These are phyloP conservation scores for Fomitopsis schrenkii DNA, from an alignment of 1,284 basidiomycete species.

Conservation along the genomic window DNA sequence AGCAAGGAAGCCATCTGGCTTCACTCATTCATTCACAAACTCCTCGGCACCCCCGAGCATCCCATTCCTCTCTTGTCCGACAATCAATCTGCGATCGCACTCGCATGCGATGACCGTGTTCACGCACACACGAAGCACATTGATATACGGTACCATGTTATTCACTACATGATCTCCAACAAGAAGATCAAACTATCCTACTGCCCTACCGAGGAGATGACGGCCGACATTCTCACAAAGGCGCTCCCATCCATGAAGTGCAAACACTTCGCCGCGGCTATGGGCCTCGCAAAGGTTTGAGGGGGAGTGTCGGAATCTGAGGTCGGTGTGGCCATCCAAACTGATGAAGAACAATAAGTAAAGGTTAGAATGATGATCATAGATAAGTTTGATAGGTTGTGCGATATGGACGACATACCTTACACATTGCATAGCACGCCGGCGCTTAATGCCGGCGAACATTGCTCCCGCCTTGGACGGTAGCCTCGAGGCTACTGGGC, in stretches of 20 bases:
- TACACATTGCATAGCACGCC: not conserved
- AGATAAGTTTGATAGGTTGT: not conserved
- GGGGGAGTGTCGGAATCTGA: too few species aligned
- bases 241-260: constrained; percentile 8
- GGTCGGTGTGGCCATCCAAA: too few species aligned
- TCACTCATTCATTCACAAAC: constrained; percentile 12
- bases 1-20: constrained; percentile 23
- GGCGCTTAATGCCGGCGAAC: not conserved
- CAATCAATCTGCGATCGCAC: constrained; percentile 26
- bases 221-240: constrained; percentile 29
- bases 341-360: too few species aligned
- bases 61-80: constrained; percentile 22
- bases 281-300: not conserved
- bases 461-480: not conserved
- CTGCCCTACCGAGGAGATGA: constrained; percentile 13
- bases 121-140: constrained; percentile 32
- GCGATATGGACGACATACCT: not conserved
- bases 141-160: constrained; percentile 28
- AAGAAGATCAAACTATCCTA: constrained; percentile 14
- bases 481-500: not conserved
- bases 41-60: constrained; percentile 3
- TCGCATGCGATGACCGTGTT: not conserved
- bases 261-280: not conserved
- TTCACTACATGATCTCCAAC: constrained; percentile 25
- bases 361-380: too few species aligned